Evolutionary conservation across 495 filamentous ascomycete genomes (phyloP).

Genomic region (Penicillium ucsense): DNA sequence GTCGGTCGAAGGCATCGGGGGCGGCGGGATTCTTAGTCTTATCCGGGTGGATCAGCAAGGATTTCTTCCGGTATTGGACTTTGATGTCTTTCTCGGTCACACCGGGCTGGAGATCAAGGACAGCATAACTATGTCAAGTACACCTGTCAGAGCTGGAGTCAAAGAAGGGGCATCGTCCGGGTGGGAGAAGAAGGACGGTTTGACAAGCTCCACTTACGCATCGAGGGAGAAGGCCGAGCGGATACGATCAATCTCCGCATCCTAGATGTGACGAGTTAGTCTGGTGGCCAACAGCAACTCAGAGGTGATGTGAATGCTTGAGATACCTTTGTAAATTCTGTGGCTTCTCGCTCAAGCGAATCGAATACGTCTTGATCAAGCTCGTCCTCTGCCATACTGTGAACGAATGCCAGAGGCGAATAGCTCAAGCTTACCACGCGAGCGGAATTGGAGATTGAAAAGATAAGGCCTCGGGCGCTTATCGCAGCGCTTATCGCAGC

Average conservation of each 20-base stretch:
- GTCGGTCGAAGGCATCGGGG: constrained; percentile 91
- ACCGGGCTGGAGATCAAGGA: constrained; percentile 92
- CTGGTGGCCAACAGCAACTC: constrained; percentile 53
- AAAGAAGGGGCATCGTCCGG: constrained; percentile 36
- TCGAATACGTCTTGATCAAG: constrained; percentile 68
- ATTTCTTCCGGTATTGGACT: constrained; percentile 84
- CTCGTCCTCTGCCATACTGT: constrained; percentile 42
- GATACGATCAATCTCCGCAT: constrained; percentile 94
- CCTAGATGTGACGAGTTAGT: constrained; percentile 40
- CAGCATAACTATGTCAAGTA: constrained; percentile 57
- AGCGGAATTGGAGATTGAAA: not conserved
- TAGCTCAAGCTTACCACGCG: not conserved
- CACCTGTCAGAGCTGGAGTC: no score
- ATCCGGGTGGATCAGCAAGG: constrained; percentile 95
- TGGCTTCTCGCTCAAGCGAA: constrained; percentile 73
- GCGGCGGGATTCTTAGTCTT: constrained; percentile 88
- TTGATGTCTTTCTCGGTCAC: constrained; percentile 96
- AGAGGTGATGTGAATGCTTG: constrained; percentile 8
- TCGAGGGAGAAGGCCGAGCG: constrained; percentile 81
- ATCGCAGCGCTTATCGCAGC: constrained; percentile 28
- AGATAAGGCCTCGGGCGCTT: constrained; percentile 13
- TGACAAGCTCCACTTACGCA: constrained; percentile 65
- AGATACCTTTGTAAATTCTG: constrained; percentile 77
- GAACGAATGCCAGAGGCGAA: not conserved
- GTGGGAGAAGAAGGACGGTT: constrained; percentile 89